Evolutionary conservation across 352 stramenopile species (phyloP), one percentile per base, ranked within the genome.

Genomic region (Phytopythium oedochilum): DNA sequence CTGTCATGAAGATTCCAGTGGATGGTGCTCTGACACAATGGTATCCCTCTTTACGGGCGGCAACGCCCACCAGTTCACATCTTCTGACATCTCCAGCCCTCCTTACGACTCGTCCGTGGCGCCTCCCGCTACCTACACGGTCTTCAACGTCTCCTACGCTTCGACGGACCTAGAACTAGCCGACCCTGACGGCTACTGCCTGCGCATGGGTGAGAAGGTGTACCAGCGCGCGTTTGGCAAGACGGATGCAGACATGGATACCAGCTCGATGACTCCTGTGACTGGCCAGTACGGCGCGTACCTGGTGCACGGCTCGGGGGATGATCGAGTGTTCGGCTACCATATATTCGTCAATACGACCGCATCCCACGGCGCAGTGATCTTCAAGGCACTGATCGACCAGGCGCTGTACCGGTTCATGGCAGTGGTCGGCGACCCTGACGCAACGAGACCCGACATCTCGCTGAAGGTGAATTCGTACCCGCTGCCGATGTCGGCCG

Each of bases 211-310:
- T 35, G 64, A 76, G 25, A 60, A 70, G 23, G 62, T 73, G 17
- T 73, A 70, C 42, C 53, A 71, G 38, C 68, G 68, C 20, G 68
- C 42, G 15, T 76, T 76, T 38, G 60, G 58, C 25, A 75, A 71
- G 43, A 60, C 53, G 3, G 60, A 72, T 22, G 85, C 60, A 1
- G 86, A 86, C 25, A 96, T 95, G 68, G 85, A 76, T 0, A 94
- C 83, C 20, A 77, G 78, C 47, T 87, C 96, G 0, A 47, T 55
- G 39, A 62, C 54, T 1, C 55, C 64, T 2, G 61, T 71, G 3
- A 60, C 64, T 6, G 60, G 60, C 5, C 75, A 83, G 53, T 78
- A 75, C 49, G 73, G 69, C 9, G 64, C 50, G 3, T 81, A 68
- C 38, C 26, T 85, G 31, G 36, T 86, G 35, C 55, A 65, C 11